Base-by-base conservation (phyloP, 805 yeast genomes). In the Lachancea kluyveri region DNA sequence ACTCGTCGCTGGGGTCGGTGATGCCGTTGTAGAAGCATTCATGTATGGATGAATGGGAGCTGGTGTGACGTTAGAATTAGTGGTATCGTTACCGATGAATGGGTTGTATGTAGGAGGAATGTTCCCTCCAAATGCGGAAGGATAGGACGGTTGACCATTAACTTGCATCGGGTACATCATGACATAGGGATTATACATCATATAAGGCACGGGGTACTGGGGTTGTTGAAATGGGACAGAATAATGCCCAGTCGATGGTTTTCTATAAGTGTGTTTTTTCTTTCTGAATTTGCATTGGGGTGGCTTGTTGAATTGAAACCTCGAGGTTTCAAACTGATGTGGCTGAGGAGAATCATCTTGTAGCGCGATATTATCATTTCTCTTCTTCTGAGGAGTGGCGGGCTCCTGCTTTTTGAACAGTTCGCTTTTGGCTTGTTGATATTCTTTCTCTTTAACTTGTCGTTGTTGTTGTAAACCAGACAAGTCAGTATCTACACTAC, bases 381-480 rank as follows among this genome's bases (percentile, higher is more conserved):
- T 30, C 24, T 19, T 26, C 22, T 33, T 33, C 17, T 24, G 22
- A 12, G 36, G 31, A 8, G 40, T 39, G n/a, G 39, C 29, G 19
- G 40, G 32, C 6, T 24, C 24, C n/a, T n/a, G n/a, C n/a, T n/a
- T n/a, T 11, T 52, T 54, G 41, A 61, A 60, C 32, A 64, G 60
- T 35, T 65, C 45, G 35, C 67, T 59, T 36, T 70, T 57, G 2
- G 59, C 57, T 30, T 52, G 51, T 38, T 58, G 61, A 41, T 72
- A 72, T 21, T 57, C 44, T 24, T 60, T 64, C 41, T 68, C 74
- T 37, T 64, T 64, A 3, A 64, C 52, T 6, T 65, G 56, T 20
- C 65, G 47, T 24, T 59, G 64, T 5, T 45, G 41, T 32, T 60
- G 67, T 6, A 62, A 42, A 9, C n/a, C n/a, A n/a, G n/a, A n/a